These are phyloP conservation scores for Dissophora globulifera DNA, from an alignment of 192 early-diverging fungal genomes.

Conservation along the genomic window DNA sequence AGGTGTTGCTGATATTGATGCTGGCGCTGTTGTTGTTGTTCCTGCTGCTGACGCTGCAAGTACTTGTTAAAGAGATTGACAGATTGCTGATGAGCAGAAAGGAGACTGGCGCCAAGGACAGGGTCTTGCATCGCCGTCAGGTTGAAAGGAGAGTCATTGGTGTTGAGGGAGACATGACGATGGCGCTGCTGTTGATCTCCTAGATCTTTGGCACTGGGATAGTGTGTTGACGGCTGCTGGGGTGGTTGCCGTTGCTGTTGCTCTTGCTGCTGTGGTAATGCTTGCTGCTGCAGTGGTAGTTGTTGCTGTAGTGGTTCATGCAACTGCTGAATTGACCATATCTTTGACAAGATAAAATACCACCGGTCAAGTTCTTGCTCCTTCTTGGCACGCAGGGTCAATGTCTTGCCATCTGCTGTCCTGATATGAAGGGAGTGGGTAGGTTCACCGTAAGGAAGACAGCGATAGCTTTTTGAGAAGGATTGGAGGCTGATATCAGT, in stretches of 20 bases:
- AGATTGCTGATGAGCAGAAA: conserved; percentile 27
- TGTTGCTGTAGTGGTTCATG: background rate
- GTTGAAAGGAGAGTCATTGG: too few relatives aligned
- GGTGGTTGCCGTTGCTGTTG: conserved; percentile 1
- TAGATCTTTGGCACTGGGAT: too few relatives aligned
- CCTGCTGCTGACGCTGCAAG: conserved; percentile 9
- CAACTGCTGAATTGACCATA: conserved; percentile 26
- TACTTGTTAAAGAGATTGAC: conserved; percentile 27
- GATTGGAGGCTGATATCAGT: conserved; percentile 16
- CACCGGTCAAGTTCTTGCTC: conserved; percentile 30
- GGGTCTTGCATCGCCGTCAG: too few relatives aligned
- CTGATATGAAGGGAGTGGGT: conserved; percentile 16
- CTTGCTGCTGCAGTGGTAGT: background rate
- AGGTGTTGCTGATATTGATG: conserved; percentile 14
- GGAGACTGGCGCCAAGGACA: conserved; percentile 5
- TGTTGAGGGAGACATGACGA: background rate
- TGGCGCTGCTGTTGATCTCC: conserved; percentile 1
- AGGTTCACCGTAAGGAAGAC: conserved; percentile 14
- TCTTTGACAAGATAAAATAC: conserved; percentile 37
- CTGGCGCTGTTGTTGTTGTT: conserved; percentile 1
- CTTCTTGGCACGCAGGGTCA: conserved; percentile 32
- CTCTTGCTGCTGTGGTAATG: background rate
- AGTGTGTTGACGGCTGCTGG: too few relatives aligned
- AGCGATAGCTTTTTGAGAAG: conserved; percentile 10
- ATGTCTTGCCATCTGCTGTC: conserved; percentile 14